Conservation (phyloP, 2,329 filamentous ascomycete species). For the Diaporthe capsici region DNA sequence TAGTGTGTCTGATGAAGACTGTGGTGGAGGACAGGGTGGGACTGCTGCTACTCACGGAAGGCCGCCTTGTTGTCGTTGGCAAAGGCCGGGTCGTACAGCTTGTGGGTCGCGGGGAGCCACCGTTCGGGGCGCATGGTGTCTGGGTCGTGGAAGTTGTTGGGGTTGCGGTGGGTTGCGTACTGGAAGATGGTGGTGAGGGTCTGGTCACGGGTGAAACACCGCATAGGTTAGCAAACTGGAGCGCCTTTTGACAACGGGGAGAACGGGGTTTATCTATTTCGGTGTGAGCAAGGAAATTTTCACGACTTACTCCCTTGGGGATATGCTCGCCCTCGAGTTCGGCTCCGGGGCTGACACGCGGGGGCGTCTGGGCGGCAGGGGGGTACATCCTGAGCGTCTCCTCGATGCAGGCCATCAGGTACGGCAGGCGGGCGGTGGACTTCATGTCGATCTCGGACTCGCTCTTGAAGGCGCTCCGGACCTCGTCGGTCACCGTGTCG, state of each 20-base stretch:
- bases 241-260: no score
- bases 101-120: slow-evolving; percentile 41
- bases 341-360: slow-evolving; percentile 21
- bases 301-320: slow-evolving; percentile 32
- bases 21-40: neutral
- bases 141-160: slow-evolving; percentile 38
- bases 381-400: slow-evolving; percentile 78
- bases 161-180: slow-evolving; percentile 39
- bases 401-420: slow-evolving; percentile 81
- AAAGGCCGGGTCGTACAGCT: slow-evolving; percentile 39
- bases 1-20: neutral
- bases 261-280: no score
- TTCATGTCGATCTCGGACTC: slow-evolving; percentile 47
- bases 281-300: neutral
- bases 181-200: slow-evolving; percentile 30
- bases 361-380: slow-evolving; percentile 31
- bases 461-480: slow-evolving; percentile 47
- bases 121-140: slow-evolving; percentile 41
- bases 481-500: slow-evolving; percentile 45
- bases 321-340: slow-evolving; percentile 29
- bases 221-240: neutral
- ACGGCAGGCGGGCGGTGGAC: slow-evolving; percentile 65
- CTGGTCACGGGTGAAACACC: neutral
- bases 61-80: slow-evolving; percentile 40
- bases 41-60: slow-evolving; percentile 27